phyloP scores from a whole-genome alignment of 2,329 filamentous ascomycete species.

The Phaeosphaeria sp. region DNA sequence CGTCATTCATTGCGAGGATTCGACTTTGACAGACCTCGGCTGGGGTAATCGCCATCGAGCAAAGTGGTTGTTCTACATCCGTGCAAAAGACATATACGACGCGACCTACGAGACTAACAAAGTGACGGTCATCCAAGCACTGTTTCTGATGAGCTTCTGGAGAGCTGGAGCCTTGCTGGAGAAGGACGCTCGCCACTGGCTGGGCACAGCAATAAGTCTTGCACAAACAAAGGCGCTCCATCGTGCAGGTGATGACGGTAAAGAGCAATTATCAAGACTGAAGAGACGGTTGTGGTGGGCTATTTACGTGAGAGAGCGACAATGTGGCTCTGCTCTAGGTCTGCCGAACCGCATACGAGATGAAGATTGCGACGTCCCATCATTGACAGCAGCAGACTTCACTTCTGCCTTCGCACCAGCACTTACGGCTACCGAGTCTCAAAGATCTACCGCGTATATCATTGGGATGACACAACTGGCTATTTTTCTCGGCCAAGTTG shows the following conservation, averaged over 20 bases:
- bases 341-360: slow-evolving; percentile 57
- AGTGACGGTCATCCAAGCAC: slow-evolving; percentile 57
- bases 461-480: slow-evolving; percentile 51
- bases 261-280: slow-evolving; percentile 44
- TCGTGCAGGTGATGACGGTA: slow-evolving; percentile 34
- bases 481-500: slow-evolving; percentile 46
- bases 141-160: slow-evolving; percentile 65
- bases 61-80: slow-evolving; percentile 58
- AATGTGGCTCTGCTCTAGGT: slow-evolving; percentile 55
- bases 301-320: slow-evolving; percentile 59
- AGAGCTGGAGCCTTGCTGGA: slow-evolving; percentile 53
- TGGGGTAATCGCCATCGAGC: slow-evolving; percentile 58
- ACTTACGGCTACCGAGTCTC: slow-evolving; percentile 35
- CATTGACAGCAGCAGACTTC: slow-evolving; percentile 48
- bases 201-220: slow-evolving; percentile 57
- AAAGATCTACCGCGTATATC: slow-evolving; percentile 42
- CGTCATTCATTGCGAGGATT: slow-evolving; percentile 60
- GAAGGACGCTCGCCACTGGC: slow-evolving; percentile 48
- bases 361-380: slow-evolving; percentile 57
- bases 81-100: slow-evolving; percentile 60
- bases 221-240: slow-evolving; percentile 59
- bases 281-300: slow-evolving; percentile 62
- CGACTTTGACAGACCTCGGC: slow-evolving; percentile 53
- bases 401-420: slow-evolving; percentile 38
- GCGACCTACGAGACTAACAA: slow-evolving; percentile 61